Conservation (phyloP, 306 rosid genomes). For the Vigna unguiculata region DNA sequence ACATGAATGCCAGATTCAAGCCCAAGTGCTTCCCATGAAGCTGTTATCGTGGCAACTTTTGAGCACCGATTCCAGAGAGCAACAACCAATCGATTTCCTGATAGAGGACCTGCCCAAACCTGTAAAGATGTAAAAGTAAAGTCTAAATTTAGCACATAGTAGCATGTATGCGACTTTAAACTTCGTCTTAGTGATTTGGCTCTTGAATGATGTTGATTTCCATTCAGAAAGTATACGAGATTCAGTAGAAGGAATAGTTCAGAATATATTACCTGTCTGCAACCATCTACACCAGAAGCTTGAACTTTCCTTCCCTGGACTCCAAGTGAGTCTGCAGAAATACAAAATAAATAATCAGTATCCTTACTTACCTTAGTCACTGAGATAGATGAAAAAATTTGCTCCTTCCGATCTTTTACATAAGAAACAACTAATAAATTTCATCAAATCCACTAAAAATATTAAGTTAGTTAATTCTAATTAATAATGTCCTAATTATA, state of each 20-base stretch:
- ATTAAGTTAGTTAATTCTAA: no score
- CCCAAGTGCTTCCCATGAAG: constrained; percentile 75
- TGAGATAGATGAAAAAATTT: constrained; percentile 13
- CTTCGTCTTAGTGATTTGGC: neutral
- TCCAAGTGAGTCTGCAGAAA: constrained; percentile 78
- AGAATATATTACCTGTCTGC: constrained; percentile 65
- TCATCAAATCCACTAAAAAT: no score
- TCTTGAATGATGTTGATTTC: neutral
- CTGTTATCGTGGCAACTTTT: constrained; percentile 59
- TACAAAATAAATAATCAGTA: constrained; percentile 34
- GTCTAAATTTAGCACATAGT: constrained; percentile 18
- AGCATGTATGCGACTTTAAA: neutral
- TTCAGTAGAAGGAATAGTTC: neutral
- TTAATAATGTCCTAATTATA: no score
- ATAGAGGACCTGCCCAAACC: constrained; percentile 99
- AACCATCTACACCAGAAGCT: constrained; percentile 66
- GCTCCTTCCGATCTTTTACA: neutral
- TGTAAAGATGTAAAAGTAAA: constrained; percentile 42
- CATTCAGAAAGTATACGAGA: neutral
- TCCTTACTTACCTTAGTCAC: constrained; percentile 27
- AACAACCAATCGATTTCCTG: constrained; percentile 67
- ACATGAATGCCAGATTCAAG: constrained; percentile 65
- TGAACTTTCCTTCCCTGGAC: constrained; percentile 92
- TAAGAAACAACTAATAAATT: no score
- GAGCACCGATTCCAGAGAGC: constrained; percentile 95